A percentile compares a stretch with the other conserved stretches of the same genome.
phyloP scores from a whole-genome alignment of 1,284 basidiomycete genomes.

The Fistulinella cinereoalba region DNA sequence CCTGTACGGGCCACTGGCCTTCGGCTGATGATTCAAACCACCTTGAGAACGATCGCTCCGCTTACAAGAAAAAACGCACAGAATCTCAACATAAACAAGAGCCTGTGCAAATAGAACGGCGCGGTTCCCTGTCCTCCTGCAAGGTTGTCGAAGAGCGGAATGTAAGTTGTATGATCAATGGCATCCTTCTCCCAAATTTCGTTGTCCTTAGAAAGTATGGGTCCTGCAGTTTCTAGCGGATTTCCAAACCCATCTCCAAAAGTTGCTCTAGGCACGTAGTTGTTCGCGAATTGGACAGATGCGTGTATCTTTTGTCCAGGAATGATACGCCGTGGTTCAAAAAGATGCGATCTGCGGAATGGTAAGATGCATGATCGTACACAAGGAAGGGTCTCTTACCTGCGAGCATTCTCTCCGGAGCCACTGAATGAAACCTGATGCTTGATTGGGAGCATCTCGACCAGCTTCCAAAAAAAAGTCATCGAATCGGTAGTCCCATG shows the following conservation, averaged over 20 bases:
- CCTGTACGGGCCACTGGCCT: background rate
- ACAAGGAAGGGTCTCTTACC: background rate
- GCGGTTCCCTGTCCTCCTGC: constrained; percentile 10
- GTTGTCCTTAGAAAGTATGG: constrained; percentile 10
- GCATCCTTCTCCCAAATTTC: constrained; percentile 14
- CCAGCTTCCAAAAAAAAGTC: constrained; percentile 14
- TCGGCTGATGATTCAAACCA: constrained; percentile 3
- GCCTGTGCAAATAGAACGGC: constrained; percentile 13
- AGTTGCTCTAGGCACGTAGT: constrained; percentile 11
- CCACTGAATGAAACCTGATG: constrained; percentile 17
- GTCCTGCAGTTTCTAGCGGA: constrained; percentile 11
- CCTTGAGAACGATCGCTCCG: background rate
- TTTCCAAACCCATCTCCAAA: constrained; percentile 12
- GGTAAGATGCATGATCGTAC: too few species aligned
- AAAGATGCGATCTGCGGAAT: constrained; percentile 8
- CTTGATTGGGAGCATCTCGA: constrained; percentile 22
- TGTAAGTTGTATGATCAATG: constrained; percentile 7
- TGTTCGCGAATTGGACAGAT: constrained; percentile 13
- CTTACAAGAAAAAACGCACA: background rate
- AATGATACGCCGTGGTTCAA: constrained; percentile 14
- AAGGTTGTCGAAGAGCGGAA: constrained; percentile 10
- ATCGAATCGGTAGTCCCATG: constrained; percentile 19
- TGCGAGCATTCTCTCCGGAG: constrained; percentile 6
- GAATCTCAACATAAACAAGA: constrained; percentile 15
- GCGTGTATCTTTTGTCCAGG: constrained; percentile 22